Percentiles rank a stretch among this genome's conserved stretches.
phyloP scores from a whole-genome alignment of 495 filamentous ascomycete genomes.

The Aspergillus saccharolyticus region DNA sequence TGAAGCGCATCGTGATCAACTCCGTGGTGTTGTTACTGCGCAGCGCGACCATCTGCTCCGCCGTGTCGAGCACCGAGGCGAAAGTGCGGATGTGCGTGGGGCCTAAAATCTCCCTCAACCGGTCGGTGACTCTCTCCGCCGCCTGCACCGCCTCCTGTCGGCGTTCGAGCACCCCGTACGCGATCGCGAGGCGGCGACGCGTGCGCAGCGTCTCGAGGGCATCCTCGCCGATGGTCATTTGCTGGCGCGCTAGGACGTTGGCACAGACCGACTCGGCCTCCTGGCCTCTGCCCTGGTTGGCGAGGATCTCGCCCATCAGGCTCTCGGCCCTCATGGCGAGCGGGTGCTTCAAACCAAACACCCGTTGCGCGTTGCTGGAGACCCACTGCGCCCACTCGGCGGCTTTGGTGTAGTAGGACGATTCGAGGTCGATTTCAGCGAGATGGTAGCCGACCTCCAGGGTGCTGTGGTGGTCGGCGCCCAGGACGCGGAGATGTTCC shows the following conservation, averaged over 20 bases:
- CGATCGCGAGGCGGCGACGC: constrained; percentile 27
- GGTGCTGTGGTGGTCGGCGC: constrained; percentile 34
- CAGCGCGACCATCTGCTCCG: constrained; percentile 26
- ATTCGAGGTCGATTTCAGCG: constrained; percentile 28
- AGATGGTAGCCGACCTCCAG: constrained; percentile 29
- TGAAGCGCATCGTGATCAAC: constrained; percentile 13
- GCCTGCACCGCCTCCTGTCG: constrained; percentile 24
- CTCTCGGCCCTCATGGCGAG: constrained; percentile 34
- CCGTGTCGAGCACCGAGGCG: constrained; percentile 18
- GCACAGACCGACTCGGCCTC: constrained; percentile 34
- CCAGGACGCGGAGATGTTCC: constrained; percentile 29
- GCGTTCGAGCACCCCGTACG: constrained; percentile 23
- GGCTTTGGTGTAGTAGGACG: constrained; percentile 25
- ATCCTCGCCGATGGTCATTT: constrained; percentile 36
- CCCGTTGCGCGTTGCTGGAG: constrained; percentile 26
- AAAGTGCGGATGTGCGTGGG: constrained; percentile 30
- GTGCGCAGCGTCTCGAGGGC: constrained; percentile 33
- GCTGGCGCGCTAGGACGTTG: constrained; percentile 34
- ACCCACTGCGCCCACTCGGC: constrained; percentile 34
- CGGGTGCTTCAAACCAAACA: constrained; percentile 28
- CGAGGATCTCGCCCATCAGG: constrained; percentile 29
- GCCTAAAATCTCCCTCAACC: constrained; percentile 24
- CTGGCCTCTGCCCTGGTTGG: constrained; percentile 24
- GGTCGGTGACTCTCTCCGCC: constrained; percentile 24
- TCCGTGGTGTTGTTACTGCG: constrained; percentile 11